Evolutionary conservation across 805 yeast species (phyloP).

Genomic region (Lipomyces sp.): DNA sequence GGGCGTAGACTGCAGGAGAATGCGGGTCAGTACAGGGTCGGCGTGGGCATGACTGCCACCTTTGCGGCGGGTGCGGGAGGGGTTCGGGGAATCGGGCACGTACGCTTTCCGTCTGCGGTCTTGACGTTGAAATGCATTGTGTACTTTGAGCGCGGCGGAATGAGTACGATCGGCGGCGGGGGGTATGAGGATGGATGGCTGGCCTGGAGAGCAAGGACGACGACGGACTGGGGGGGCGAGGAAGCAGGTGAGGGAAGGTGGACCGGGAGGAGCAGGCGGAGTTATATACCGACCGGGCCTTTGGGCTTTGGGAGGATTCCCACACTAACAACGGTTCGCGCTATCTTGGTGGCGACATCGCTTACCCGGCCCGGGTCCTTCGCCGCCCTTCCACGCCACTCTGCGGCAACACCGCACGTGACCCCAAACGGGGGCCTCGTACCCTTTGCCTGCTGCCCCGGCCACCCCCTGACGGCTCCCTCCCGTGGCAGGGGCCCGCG

Average conservation of each 20-base stretch:
- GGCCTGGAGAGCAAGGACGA: background rate
- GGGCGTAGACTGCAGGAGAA: constrained; percentile 8
- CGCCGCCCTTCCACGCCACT: too few species aligned
- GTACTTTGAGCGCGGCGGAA: background rate
- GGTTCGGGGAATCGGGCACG: background rate
- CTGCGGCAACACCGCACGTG: too few species aligned
- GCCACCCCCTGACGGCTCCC: too few species aligned
- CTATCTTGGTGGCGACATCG: background rate
- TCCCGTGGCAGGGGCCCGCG: too few species aligned
- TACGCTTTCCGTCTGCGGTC: constrained; percentile 28
- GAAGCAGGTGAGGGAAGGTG: background rate
- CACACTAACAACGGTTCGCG: too few species aligned
- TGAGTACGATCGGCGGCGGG: too few species aligned
- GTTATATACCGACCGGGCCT: background rate
- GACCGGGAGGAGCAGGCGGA: background rate
- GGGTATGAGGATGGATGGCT: too few species aligned
- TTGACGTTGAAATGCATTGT: constrained; percentile 23
- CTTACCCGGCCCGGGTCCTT: too few species aligned
- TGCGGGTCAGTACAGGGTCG: background rate
- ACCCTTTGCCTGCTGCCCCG: too few species aligned
- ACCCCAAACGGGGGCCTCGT: too few species aligned
- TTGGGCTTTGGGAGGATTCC: too few species aligned
- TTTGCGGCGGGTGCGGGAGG: background rate
- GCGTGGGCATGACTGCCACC: background rate
- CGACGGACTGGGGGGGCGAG: background rate